These are phyloP conservation scores for Fusarium albidum DNA, from an alignment of 2,329 filamentous ascomycete genomes.

Conservation along the genomic window DNA sequence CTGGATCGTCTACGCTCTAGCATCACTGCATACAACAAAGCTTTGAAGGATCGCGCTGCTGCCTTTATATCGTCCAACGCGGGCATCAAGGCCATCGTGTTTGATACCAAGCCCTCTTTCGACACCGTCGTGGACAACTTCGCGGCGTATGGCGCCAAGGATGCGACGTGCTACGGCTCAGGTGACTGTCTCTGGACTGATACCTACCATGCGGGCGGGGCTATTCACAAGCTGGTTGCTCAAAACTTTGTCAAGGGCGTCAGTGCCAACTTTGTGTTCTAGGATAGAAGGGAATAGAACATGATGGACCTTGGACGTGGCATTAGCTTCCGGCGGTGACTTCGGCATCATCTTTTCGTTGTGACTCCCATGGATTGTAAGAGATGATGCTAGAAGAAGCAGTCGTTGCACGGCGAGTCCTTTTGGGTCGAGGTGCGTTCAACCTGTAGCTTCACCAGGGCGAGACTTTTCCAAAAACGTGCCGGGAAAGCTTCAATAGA, in stretches of 20 bases:
- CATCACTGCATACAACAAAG: constrained; percentile 27
- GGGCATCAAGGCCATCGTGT: constrained; percentile 12
- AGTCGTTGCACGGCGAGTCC: too few relatives aligned
- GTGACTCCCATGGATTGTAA: too few relatives aligned
- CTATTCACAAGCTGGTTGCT: constrained; percentile 30
- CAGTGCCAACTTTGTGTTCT: neutral
- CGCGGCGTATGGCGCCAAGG: constrained; percentile 23
- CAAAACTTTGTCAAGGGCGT: constrained; percentile 18
- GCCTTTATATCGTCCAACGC: constrained; percentile 15
- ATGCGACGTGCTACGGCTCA: constrained; percentile 26
- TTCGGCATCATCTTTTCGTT: too few relatives aligned
- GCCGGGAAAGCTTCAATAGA: too few relatives aligned
- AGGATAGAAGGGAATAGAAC: too few relatives aligned
- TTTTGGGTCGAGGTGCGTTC: too few relatives aligned
- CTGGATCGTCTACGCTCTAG: constrained; percentile 14
- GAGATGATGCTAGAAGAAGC: too few relatives aligned
- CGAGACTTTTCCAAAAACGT: too few relatives aligned
- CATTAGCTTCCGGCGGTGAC: too few relatives aligned
- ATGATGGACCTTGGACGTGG: too few relatives aligned
- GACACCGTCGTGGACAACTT: constrained; percentile 13
- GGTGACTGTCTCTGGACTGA: constrained; percentile 30
- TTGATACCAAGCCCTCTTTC: constrained; percentile 26
- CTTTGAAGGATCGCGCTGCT: constrained; percentile 9
- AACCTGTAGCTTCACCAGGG: too few relatives aligned
- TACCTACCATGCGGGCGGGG: constrained; percentile 27